A percentile compares a stretch with the other conserved stretches of the same genome.
Evolutionary conservation across 345 rosid genomes (phyloP).

Genomic region (Populus euphratica): DNA sequence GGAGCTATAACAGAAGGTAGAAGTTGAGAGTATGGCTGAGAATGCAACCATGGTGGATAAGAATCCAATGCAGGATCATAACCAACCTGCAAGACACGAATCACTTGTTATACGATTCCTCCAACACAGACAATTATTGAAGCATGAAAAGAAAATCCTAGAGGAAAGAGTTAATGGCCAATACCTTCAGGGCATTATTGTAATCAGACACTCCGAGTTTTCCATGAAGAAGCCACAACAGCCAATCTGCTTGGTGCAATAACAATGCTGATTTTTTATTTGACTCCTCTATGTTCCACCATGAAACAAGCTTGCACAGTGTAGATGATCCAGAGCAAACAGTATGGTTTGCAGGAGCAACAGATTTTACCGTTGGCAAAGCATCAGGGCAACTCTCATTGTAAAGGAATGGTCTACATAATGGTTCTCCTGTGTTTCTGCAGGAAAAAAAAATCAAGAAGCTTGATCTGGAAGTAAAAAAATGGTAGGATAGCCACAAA

Average conservation of each 20-base stretch:
- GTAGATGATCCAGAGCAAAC: slow-evolving; percentile 89
- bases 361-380: slow-evolving; percentile 59
- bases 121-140: not conserved
- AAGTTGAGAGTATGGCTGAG: slow-evolving; percentile 72
- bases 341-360: slow-evolving; percentile 84
- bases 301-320: slow-evolving; percentile 83
- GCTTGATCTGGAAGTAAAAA: not conserved
- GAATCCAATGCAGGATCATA: slow-evolving; percentile 87
- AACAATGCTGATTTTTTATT: slow-evolving; percentile 50
- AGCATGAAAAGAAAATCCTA: not conserved
- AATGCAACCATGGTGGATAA: slow-evolving; percentile 78
- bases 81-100: slow-evolving; percentile 54
- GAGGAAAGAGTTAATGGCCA: not conserved
- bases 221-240: slow-evolving; percentile 89
- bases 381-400: slow-evolving; percentile 79
- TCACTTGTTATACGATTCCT: not conserved
- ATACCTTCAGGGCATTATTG: slow-evolving; percentile 84
- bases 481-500: not conserved
- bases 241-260: slow-evolving; percentile 97
- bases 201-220: slow-evolving; percentile 86
- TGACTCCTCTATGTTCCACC: slow-evolving; percentile 60
- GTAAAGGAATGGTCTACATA: slow-evolving; percentile 73
- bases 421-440: slow-evolving; percentile 67
- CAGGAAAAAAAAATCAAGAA: slow-evolving; percentile 8
- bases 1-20: slow-evolving; percentile 77